These are phyloP conservation scores for Moesziomyces sp. DNA, from an alignment of 1,284 basidiomycete species.

Conservation along the genomic window DNA sequence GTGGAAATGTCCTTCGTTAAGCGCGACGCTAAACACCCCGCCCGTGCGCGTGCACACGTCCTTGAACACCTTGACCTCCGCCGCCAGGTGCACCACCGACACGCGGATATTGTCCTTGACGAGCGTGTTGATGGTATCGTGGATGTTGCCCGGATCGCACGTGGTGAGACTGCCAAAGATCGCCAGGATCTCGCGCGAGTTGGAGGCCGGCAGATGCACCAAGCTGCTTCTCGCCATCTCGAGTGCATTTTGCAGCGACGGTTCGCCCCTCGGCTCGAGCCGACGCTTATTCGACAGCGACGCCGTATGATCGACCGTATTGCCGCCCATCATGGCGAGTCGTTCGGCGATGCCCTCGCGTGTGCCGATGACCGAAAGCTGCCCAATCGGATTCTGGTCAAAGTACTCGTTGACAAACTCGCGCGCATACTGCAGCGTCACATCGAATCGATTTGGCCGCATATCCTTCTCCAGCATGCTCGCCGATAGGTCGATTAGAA, in stretches of 20 bases:
- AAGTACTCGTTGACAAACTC: constrained; percentile 97
- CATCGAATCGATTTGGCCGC: constrained; percentile 82
- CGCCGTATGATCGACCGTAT: constrained; percentile 90
- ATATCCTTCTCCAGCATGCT: constrained; percentile 96
- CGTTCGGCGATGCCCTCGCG: constrained; percentile 65
- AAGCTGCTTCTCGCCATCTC: constrained; percentile 77
- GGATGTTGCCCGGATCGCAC: constrained; percentile 95
- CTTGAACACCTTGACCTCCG: constrained; percentile 97
- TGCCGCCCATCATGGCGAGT: constrained; percentile 78
- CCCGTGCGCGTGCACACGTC: constrained; percentile 72
- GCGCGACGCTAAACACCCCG: constrained; percentile 78
- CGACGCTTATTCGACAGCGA: constrained; percentile 85
- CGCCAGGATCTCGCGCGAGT: constrained; percentile 91
- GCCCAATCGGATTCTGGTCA: constrained; percentile 98
- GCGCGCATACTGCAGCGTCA: constrained; percentile 80
- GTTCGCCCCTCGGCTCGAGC: constrained; percentile 89
- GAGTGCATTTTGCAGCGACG: constrained; percentile 93
- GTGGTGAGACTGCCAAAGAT: constrained; percentile 95
- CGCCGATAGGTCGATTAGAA: constrained; percentile 87
- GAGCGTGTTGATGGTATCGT: constrained; percentile 86
- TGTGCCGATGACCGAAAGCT: constrained; percentile 70
- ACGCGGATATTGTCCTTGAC: constrained; percentile 83
- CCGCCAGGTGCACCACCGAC: constrained; percentile 86
- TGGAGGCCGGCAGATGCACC: constrained; percentile 87
- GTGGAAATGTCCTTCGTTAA: constrained; percentile 96